Evolutionary conservation across 768 basidiomycete genomes (phyloP).

Genomic region (Tricholoma sp.): DNA sequence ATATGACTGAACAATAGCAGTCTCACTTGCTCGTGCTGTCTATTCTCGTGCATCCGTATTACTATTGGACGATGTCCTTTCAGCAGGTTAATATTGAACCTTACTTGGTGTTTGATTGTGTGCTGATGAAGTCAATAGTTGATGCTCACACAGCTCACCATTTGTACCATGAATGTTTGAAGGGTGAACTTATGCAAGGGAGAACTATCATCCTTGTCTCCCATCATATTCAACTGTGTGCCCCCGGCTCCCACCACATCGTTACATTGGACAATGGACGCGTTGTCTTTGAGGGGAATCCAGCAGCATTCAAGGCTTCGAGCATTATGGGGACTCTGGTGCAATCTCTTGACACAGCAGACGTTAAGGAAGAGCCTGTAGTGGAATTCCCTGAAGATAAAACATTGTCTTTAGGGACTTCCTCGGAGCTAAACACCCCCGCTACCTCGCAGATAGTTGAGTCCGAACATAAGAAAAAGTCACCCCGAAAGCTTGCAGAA

Average conservation of each 20-base stretch:
- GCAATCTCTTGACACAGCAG: constrained; percentile 39
- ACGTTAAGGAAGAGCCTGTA: constrained; percentile 30
- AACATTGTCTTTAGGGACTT: no score
- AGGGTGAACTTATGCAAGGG: constrained; percentile 73
- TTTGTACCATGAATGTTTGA: constrained; percentile 77
- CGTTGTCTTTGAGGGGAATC: constrained; percentile 68
- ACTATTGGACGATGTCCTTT: constrained; percentile 78
- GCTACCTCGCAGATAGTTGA: no score
- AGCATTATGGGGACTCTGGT: constrained; percentile 61
- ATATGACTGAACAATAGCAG: constrained; percentile 22
- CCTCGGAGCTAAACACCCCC: no score
- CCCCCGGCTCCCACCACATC: constrained; percentile 73
- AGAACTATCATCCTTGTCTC: constrained; percentile 91
- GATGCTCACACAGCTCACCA: constrained; percentile 93
- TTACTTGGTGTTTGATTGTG: constrained; percentile 1
- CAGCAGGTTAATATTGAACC: constrained; percentile 31
- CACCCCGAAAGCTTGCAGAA: constrained; percentile 79
- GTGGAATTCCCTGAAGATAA: constrained; percentile 23
- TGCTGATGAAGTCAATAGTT: constrained; percentile 35
- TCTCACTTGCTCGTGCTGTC: constrained; percentile 78
- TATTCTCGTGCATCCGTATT: constrained; percentile 83
- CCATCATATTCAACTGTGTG: constrained; percentile 88
- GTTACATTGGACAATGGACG: constrained; percentile 80
- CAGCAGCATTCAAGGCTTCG: constrained; percentile 61
- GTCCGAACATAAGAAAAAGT: constrained; percentile 35